Evolutionary conservation across 2,329 filamentous ascomycete genomes (phyloP).

Genomic region (Colletotrichum falcatum): DNA sequence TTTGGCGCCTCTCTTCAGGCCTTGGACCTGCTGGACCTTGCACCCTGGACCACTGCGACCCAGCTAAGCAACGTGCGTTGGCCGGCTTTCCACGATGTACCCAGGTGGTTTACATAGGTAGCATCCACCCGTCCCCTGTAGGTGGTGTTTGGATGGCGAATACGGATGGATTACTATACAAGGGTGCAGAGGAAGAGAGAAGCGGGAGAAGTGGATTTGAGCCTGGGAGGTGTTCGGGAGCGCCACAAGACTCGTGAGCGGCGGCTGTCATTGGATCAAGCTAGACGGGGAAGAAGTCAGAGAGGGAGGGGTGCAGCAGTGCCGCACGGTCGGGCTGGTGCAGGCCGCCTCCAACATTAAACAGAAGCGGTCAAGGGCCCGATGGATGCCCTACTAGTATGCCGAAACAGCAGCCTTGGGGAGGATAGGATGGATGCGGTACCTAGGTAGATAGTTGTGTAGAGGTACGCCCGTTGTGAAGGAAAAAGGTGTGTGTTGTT

Average conservation of each 20-base stretch:
- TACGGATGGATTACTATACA: not conserved
- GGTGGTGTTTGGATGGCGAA: not conserved
- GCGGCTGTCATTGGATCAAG: not conserved
- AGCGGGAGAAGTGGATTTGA: not conserved
- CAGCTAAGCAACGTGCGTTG: slow-evolving; percentile 38
- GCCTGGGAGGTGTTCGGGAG: not conserved
- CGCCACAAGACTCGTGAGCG: not conserved
- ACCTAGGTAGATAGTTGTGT: not conserved
- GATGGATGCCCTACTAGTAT: slow-evolving; percentile 35
- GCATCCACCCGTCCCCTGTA: slow-evolving; percentile 15
- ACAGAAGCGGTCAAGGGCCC: slow-evolving; percentile 38
- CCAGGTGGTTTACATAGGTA: not conserved
- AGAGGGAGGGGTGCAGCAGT: slow-evolving; percentile 3
- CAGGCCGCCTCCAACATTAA: slow-evolving; percentile 37
- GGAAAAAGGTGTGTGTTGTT: slow-evolving; percentile 3
- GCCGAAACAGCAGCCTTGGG: slow-evolving; percentile 27
- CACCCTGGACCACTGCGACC: slow-evolving; percentile 20
- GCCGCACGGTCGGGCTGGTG: slow-evolving; percentile 17
- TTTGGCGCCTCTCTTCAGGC: slow-evolving; percentile 12
- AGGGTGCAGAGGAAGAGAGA: not conserved
- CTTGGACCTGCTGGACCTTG: slow-evolving; percentile 20
- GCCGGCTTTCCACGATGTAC: slow-evolving; percentile 22
- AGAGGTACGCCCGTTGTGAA: not conserved
- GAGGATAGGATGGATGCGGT: slow-evolving; percentile 1
- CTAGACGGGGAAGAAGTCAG: not conserved